Percentiles rank a stretch among this genome's conserved stretches.
Evolutionary conservation across 768 basidiomycete genomes (phyloP).

Genomic region (Leccinum pellstonianum): DNA sequence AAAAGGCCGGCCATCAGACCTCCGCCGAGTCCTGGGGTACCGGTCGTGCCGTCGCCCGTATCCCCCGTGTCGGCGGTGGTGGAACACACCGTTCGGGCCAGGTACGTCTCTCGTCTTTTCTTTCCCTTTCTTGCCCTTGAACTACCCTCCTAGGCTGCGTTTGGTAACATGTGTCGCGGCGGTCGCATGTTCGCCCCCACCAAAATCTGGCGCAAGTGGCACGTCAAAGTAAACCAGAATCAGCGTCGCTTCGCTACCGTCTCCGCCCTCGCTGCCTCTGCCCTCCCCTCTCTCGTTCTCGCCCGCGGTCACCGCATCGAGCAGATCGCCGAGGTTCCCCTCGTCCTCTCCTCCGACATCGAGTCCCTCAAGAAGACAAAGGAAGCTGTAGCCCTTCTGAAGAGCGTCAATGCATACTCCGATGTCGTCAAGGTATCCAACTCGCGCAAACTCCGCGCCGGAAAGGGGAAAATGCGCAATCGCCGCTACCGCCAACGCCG

Average conservation of each 20-base stretch:
- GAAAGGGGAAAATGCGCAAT: conserved; percentile 97
- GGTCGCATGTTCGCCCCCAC: conserved; percentile 99
- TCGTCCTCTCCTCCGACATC: conserved; percentile 75
- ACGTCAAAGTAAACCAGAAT: conserved; percentile 99
- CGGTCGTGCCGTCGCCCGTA: conserved; percentile 99
- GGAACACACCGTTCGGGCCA: conserved; percentile 99
- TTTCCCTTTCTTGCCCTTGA: not conserved
- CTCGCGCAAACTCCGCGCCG: conserved; percentile 94
- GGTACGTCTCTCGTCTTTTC: conserved; percentile 37
- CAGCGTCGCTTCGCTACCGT: conserved; percentile 97
- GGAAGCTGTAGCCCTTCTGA: conserved; percentile 92
- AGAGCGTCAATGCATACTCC: conserved; percentile 81
- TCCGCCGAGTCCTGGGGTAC: conserved; percentile 99
- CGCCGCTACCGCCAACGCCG: conserved; percentile 96
- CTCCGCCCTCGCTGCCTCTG: conserved; percentile 96
- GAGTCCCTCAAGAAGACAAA: conserved; percentile 96
- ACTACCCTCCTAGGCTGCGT: conserved; percentile 69
- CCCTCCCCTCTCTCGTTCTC: conserved; percentile 93
- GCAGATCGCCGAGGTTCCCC: conserved; percentile 92
- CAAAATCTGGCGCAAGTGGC: conserved; percentile 99
- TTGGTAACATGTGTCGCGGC: conserved; percentile 99
- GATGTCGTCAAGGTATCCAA: conserved; percentile 98
- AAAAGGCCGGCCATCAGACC: conserved; percentile 99
- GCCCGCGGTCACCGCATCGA: conserved; percentile 99
- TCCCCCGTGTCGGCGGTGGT: conserved; percentile 98